These are phyloP conservation scores for Circinella umbellata DNA, from an alignment of 371 early-diverging fungal species.

Conservation along the genomic window DNA sequence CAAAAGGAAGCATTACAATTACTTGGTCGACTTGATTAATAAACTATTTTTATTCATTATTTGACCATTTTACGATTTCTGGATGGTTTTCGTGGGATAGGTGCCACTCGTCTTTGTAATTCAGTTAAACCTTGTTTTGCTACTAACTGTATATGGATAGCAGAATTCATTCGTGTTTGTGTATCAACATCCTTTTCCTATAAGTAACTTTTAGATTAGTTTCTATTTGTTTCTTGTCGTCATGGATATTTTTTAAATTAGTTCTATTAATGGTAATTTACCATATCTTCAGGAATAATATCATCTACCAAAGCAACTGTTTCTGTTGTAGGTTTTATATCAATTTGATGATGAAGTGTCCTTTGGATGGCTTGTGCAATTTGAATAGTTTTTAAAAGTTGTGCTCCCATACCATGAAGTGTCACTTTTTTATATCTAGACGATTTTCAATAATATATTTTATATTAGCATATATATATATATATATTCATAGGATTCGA, in stretches of 20 bases:
- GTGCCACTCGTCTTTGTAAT: slow-evolving; percentile 33
- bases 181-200: slow-evolving; percentile 46
- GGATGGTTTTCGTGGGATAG: slow-evolving; percentile 38
- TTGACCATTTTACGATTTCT: slow-evolving; percentile 32
- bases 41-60: neutral
- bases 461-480: neutral
- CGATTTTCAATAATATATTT: neutral
- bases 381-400: slow-evolving; percentile 58
- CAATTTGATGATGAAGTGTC: slow-evolving; percentile 48
- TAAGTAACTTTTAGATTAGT: neutral
- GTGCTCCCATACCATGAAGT: slow-evolving; percentile 78
- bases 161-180: slow-evolving; percentile 43
- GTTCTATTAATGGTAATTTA: slow-evolving; percentile 9
- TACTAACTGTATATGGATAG: slow-evolving; percentile 45
- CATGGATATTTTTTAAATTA: too few relatives aligned
- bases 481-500: neutral
- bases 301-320: slow-evolving; percentile 61
- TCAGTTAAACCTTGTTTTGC: slow-evolving; percentile 35
- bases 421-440: slow-evolving; percentile 49
- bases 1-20: slow-evolving; percentile 24
- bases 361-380: slow-evolving; percentile 57
- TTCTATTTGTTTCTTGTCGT: too few relatives aligned
- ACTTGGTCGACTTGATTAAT: slow-evolving; percentile 22
- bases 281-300: slow-evolving; percentile 56
- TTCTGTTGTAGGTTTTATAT: slow-evolving; percentile 51